Evolutionary conservation across 371 early-diverging fungal species (phyloP), one percentile per base, ranked within the genome.

Genomic region (Mortierella sp.): DNA sequence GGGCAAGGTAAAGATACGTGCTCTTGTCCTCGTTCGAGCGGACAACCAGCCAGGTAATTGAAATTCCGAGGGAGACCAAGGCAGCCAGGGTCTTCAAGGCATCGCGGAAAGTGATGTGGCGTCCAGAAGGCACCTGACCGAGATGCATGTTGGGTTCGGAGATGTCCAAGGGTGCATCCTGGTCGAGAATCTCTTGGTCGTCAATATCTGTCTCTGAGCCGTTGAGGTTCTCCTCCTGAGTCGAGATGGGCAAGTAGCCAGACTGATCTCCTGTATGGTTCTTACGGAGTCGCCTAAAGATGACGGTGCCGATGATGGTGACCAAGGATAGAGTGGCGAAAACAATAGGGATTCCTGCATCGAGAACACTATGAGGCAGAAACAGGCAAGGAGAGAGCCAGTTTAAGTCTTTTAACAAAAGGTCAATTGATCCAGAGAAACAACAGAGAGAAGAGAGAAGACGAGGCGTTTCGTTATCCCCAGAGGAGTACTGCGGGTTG

Each of bases 121-220:
- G 83, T 43, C 83, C 83, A 19, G 81, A 77, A 14, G 77, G 44
- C 2, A 81, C 81, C 61, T 81, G 81, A n/a, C 81, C 81, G 29
- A 81, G 81, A 52, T 73, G 70, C 26, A 61, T 26, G 22, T 65
- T 24, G 26, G 74, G 69, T 16, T 70, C 67, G 4, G 68, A 5
- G 5, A 67, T 13, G 53, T 77, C 43, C 58, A 58, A 31, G 24
- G 45, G 65, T n/a, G 64, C 31, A n/a, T 70, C 40, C 37, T 76
- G 72, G 66, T 69, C 71, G 45, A 68, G 52, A 70, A 39, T 41
- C 29, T 74, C 78, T 48, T 82, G 78, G 16, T 72, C 83, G 43
- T 83, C 83, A 3, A 78, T 43, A 37, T 74, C 75, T 1, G 65
- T 47, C 13, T 75, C 76, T 50, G 77, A 58, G 68, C 72, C 75